phyloP scores from a whole-genome alignment of 2,329 filamentous ascomycete species.

The Westerdykella ornata region DNA sequence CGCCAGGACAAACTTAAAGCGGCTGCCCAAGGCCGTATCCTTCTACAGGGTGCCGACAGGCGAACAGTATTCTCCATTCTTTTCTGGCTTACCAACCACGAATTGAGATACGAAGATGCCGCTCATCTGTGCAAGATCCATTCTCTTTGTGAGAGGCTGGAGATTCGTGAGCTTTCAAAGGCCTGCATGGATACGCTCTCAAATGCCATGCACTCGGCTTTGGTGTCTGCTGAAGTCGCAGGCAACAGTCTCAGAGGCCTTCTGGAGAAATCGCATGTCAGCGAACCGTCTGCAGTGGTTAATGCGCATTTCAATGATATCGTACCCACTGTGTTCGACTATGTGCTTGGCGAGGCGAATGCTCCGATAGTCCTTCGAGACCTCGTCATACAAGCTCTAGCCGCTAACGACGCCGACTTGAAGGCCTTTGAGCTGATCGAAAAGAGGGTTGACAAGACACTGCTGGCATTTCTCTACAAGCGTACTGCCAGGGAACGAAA shows the following conservation, averaged over 20 bases:
- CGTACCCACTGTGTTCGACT: conserved; percentile 12
- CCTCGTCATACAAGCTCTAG: conserved; percentile 13
- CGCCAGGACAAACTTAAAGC: conserved; percentile 6
- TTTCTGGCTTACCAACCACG: conserved; percentile 14
- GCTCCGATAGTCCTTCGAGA: conserved; percentile 9
- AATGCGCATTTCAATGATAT: background rate
- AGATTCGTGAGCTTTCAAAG: conserved; percentile 8
- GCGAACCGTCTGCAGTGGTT: conserved; percentile 2
- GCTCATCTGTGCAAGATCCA: conserved; percentile 13
- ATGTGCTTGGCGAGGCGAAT: conserved; percentile 11
- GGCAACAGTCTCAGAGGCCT: conserved; percentile 7
- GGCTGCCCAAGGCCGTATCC: conserved; percentile 13
- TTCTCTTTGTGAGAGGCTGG: conserved; percentile 11
- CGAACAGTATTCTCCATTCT: conserved; percentile 10
- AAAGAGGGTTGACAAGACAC: background rate
- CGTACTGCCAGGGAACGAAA: no score
- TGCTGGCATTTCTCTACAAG: no score
- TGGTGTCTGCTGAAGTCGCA: conserved; percentile 3
- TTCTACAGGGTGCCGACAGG: conserved; percentile 7
- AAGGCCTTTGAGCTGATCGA: conserved; percentile 5
- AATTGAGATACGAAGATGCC: conserved; percentile 3
- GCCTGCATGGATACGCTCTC: conserved; percentile 12
- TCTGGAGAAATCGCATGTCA: background rate
- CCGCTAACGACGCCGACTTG: background rate
- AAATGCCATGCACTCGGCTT: conserved; percentile 1